Evolutionary conservation across 106 monocot species (phyloP), one percentile per base, ranked within the genome.

Genomic region (Dactylorhiza incarnata): DNA sequence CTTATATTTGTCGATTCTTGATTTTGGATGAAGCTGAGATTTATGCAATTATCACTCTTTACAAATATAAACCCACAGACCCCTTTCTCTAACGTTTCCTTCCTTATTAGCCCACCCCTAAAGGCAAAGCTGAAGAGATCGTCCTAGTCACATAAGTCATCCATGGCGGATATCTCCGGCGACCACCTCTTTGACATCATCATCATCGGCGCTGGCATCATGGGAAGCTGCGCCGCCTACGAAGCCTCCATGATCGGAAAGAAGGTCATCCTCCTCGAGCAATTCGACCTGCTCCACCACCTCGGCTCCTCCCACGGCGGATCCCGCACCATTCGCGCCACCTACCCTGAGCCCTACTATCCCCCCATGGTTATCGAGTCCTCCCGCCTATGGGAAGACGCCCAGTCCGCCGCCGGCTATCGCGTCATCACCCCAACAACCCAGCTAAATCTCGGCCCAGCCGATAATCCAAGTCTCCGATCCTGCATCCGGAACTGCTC

Each of bases 271-370:
- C 86, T 99, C 59, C 80, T 99, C 20, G 97, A 99, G 77, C 89
- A 75, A 58, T 93, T 91, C 82, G 93, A 99, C 82, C 83, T 99
- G 68, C 89, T 97, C 52, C 97, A 97, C 89, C 85, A 87, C 62
- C 87, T 81, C 9, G 94, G 97, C 71, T 99, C 97, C 44, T 99
- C 97, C 71, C 94, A 99, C 68, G 97, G 97, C 71, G 91, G 91
- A 78, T 99, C 97, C 47, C 94, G 94, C 47, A 99, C 97, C 53
- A 89, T 87, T 83, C 91, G 97, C 0, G 56, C 78, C 55, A 89
- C 94, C 68, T 99, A 99, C 83, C 82, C 89, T 0, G 87, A 87
- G 59, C 19, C 75, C 29, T 84, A 83, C 83, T 99, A 99, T 86
- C 59, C 83, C 1, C 50, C 82, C 12, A 82, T 94, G 84, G 94